Evolutionary conservation across 2,329 filamentous ascomycete species (phyloP), one percentile per base, ranked within the genome.

Genomic region (Gnomoniopsis smithogilvyi): DNA sequence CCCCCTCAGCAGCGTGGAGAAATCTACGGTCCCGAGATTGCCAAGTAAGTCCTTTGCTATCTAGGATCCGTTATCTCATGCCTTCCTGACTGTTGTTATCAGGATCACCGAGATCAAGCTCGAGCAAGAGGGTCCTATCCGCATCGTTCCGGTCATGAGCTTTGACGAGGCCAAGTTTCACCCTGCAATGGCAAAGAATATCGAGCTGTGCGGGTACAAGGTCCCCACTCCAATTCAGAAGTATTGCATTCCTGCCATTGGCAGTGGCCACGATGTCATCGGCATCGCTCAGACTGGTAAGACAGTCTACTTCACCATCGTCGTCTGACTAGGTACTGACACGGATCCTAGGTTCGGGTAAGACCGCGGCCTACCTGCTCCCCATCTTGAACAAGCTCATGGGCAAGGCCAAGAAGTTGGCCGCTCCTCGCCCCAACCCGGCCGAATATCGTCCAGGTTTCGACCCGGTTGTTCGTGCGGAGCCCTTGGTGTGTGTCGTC

Each of bases 391-490:
- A 92, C 61, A 89, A 90, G 72, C 77, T 99, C 22, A 97, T 98
- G 92, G 95, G 95, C 26, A 98, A 98, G 76, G 92, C 90, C 6
- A 95, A 92, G 76, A 93, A 92, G 74, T 77, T 97, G 7, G 88
- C 88, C 1, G 93, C 91, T 6, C 81, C 86, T 48, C 89, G 93
- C 4, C 92, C 93, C 0, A 86, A 88, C 63, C 79, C 84, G 0
- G 72, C 73, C 1, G 79, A 75, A 0, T 88, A 86, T 67, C 75
- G 83, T 12, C 73, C 80, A 2, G 75, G 75, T 1, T 33, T 74
- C 2, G 74, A 78, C 17, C 68, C 66, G 21, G 72, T 74, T 2
- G 83, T 90, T 43, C 84, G 85, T 47, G 94, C 92, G 8, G 93
- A 98, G 78, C 95, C 95, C 4, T 76, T 99, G 7, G 90, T 98